These are phyloP conservation scores for Solanum aculeatissimum DNA, from an alignment of 305 asterid genomes.

Conservation along the genomic window DNA sequence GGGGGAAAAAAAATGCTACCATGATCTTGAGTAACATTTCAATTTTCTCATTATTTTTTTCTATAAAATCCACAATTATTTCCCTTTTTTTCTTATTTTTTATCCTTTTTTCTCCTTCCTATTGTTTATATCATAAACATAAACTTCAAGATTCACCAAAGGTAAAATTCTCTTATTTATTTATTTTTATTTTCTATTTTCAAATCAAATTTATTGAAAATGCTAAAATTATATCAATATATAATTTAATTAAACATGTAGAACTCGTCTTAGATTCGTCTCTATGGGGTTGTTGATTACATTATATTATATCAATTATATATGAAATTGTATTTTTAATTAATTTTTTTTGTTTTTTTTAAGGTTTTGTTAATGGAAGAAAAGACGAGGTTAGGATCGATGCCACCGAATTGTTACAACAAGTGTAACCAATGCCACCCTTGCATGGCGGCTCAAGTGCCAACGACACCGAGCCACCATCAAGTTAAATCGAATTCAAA, in stretches of 20 bases:
- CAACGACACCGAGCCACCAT: constrained; percentile 52
- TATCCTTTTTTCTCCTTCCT: constrained; percentile 19
- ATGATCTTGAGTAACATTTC: constrained; percentile 25
- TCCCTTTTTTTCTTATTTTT: not conserved
- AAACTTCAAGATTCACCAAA: constrained; percentile 9
- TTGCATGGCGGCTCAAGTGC: constrained; percentile 85
- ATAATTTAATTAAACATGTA: not conserved
- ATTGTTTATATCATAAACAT: constrained; percentile 13
- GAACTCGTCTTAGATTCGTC: not conserved
- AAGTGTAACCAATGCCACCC: constrained; percentile 91
- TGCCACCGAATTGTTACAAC: constrained; percentile 80
- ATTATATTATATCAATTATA: no score
- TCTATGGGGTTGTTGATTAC: no score
- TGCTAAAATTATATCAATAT: not conserved
- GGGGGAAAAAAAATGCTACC: constrained; percentile 32
- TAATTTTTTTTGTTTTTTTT: not conserved
- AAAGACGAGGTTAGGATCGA: constrained; percentile 65
- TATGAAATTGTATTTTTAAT: not conserved
- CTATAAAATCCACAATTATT: not conserved
- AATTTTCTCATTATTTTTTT: constrained; percentile 16
- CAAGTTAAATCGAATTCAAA: constrained; percentile 7
- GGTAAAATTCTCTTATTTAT: not conserved
- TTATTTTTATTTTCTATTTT: not conserved
- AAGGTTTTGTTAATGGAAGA: constrained; percentile 46
- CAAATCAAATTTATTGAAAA: not conserved